A percentile compares a stretch with the other conserved stretches of the same genome.
These are phyloP conservation scores for Hypoxylon sp. DNA, from an alignment of 2,329 filamentous ascomycete species.

Conservation along the genomic window DNA sequence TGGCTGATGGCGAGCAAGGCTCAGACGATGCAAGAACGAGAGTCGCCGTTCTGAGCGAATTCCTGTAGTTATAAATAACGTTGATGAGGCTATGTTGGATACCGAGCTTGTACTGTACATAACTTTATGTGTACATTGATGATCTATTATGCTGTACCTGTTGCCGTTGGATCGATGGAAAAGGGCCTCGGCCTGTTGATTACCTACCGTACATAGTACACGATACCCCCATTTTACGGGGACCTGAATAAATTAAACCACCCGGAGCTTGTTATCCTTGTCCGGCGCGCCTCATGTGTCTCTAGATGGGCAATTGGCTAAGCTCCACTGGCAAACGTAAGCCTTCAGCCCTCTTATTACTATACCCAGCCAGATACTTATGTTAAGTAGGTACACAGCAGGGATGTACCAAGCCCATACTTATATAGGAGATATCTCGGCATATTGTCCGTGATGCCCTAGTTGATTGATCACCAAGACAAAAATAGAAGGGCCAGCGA, in stretches of 20 bases:
- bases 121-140: constrained; percentile 25
- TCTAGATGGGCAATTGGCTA: too few relatives aligned
- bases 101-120: constrained; percentile 37
- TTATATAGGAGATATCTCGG: too few relatives aligned
- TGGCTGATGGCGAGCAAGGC: constrained; percentile 69
- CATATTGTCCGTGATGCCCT: too few relatives aligned
- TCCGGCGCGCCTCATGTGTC: neutral
- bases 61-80: constrained; percentile 55
- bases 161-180: constrained; percentile 1
- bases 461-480: neutral
- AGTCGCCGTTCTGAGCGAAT: constrained; percentile 71
- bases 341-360: too few relatives aligned
- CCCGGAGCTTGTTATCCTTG: neutral
- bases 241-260: neutral
- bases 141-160: constrained; percentile 1
- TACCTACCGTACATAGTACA: neutral
- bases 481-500: neutral
- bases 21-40: constrained; percentile 72
- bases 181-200: constrained; percentile 1
- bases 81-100: constrained; percentile 5
- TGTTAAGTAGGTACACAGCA: too few relatives aligned
- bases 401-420: too few relatives aligned
- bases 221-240: neutral
- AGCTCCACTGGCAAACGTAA: too few relatives aligned
- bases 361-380: too few relatives aligned